These are phyloP conservation scores for Sporothrix protearum DNA, from an alignment of 2,329 filamentous ascomycete species.

Conservation along the genomic window DNA sequence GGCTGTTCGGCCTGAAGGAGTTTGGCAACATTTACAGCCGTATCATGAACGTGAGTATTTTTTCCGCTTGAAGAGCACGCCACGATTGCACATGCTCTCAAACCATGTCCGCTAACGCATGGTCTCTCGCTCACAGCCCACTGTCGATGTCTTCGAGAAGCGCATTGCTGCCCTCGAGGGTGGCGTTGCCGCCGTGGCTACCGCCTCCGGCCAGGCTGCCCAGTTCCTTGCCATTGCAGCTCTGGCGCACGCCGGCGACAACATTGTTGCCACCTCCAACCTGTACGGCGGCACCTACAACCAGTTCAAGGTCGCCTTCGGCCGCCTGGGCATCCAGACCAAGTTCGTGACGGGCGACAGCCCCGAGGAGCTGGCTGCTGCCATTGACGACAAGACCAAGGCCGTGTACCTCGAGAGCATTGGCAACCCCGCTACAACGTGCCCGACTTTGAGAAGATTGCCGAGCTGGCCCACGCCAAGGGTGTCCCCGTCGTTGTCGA, in stretches of 20 bases:
- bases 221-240: conserved; percentile 87
- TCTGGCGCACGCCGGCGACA: conserved; percentile 84
- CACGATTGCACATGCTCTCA: background rate
- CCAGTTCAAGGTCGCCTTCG: conserved; percentile 88
- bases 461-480: conserved; percentile 67
- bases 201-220: conserved; percentile 81
- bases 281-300: conserved; percentile 96
- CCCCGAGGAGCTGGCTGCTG: conserved; percentile 70
- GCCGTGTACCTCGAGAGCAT: conserved; percentile 89
- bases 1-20: conserved; percentile 94
- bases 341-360: conserved; percentile 84
- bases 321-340: conserved; percentile 79
- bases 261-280: conserved; percentile 87
- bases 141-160: conserved; percentile 94
- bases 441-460: conserved; percentile 84
- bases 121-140: conserved; percentile 59
- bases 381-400: conserved; percentile 92
- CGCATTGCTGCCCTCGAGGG: conserved; percentile 93
- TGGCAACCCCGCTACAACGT: conserved; percentile 90
- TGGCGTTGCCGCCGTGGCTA: conserved; percentile 78
- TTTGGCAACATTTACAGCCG: conserved; percentile 97
- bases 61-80: background rate
- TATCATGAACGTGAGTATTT: conserved; percentile 66
- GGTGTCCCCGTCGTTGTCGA: conserved; percentile 72
- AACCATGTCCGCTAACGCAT: background rate